Conservation (phyloP, 129 eudicot genomes). For the Apium graveolens region DNA sequence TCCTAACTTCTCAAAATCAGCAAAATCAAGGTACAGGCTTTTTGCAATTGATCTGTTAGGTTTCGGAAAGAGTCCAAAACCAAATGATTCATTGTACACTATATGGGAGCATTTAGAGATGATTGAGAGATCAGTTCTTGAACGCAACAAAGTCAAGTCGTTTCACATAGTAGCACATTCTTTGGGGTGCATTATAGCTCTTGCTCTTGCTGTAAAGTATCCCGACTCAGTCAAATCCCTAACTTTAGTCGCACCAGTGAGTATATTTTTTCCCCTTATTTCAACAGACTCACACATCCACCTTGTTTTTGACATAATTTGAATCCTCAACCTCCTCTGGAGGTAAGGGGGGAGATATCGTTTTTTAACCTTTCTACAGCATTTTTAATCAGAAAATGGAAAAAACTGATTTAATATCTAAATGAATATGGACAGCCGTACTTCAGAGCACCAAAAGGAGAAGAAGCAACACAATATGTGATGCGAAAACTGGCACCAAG, state of each 20-base stretch:
- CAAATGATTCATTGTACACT: constrained; percentile 70
- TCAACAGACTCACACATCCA: not conserved
- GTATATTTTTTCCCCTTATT: not conserved
- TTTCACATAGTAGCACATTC: constrained; percentile 98
- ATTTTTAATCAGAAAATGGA: not conserved
- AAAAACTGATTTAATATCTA: not conserved
- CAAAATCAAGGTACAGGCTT: constrained; percentile 63
- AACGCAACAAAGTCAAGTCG: constrained; percentile 49
- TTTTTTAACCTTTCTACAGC: not conserved
- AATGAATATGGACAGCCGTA: constrained; percentile 48
- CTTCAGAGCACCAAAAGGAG: constrained; percentile 78
- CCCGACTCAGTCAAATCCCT: constrained; percentile 67
- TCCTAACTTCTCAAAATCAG: constrained; percentile 61
- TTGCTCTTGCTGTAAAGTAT: constrained; percentile 75
- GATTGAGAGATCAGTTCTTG: constrained; percentile 73
- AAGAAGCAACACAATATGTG: constrained; percentile 71
- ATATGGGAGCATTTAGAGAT: constrained; percentile 79
- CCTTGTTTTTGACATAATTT: not conserved
- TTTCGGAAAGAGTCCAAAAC: constrained; percentile 88
- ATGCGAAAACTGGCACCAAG: constrained; percentile 86
- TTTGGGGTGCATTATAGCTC: constrained; percentile 72
- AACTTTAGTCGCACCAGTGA: constrained; percentile 85
- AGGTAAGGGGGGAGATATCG: not conserved
- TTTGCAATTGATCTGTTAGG: constrained; percentile 87
- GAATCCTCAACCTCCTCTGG: not conserved